These are phyloP conservation scores for Fraxinus ornus DNA, from an alignment of 305 asterid species.

Conservation along the genomic window DNA sequence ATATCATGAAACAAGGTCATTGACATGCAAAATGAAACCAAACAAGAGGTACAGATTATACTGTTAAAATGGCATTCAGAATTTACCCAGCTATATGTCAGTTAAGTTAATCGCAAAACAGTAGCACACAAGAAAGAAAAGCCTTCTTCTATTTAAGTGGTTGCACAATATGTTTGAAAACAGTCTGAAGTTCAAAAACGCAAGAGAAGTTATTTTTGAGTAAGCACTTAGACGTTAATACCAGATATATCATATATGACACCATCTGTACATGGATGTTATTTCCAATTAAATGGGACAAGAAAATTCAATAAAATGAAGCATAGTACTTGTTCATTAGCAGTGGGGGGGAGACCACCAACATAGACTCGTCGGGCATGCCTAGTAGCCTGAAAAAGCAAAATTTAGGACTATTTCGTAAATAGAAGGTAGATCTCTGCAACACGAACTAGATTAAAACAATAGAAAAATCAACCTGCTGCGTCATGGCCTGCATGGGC, in stretches of 20 bases:
- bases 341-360: slow-evolving; percentile 95
- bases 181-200: not conserved
- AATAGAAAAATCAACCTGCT: slow-evolving; percentile 62
- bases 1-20: not conserved
- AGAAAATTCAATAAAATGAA: slow-evolving; percentile 1
- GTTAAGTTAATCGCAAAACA: not conserved
- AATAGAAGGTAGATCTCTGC: not conserved
- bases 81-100: not conserved
- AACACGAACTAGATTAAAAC: slow-evolving; percentile 4
- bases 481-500: slow-evolving; percentile 99
- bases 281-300: not conserved
- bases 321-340: slow-evolving; percentile 81
- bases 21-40: not conserved
- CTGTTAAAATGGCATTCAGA: slow-evolving; percentile 1
- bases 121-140: slow-evolving; percentile 13
- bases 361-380: slow-evolving; percentile 98
- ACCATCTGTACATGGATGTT: not conserved
- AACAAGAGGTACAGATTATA: not conserved
- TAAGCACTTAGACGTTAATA: not conserved
- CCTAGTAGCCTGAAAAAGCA: slow-evolving; percentile 75
- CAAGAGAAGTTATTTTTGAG: not conserved
- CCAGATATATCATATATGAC: not conserved
- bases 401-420: slow-evolving; percentile 7
- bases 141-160: not conserved
- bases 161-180: not conserved